Conservation (phyloP, 2,329 filamentous ascomycete genomes). For the Penicillium sp. region DNA sequence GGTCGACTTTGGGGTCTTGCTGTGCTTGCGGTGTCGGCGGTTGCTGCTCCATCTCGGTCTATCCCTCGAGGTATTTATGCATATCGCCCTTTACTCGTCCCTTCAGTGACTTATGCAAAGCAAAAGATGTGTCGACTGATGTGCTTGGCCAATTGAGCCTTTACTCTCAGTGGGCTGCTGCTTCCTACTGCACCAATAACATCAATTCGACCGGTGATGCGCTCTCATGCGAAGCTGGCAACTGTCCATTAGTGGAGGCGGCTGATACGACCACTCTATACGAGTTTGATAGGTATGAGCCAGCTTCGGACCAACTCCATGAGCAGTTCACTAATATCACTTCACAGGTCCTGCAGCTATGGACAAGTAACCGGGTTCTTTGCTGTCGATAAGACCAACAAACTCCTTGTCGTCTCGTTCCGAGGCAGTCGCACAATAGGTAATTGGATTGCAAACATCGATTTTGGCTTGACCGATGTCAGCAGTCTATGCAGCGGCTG, state of each 20-base stretch:
- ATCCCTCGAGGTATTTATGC: conserved; percentile 25
- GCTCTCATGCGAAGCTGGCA: conserved; percentile 46
- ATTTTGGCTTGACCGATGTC: conserved; percentile 25
- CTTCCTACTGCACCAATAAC: conserved; percentile 53
- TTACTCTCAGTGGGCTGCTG: conserved; percentile 54
- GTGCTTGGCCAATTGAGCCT: conserved; percentile 46
- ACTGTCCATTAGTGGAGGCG: conserved; percentile 50
- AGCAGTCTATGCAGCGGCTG: conserved; percentile 49
- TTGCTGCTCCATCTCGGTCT: conserved; percentile 23
- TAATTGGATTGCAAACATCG: conserved; percentile 37
- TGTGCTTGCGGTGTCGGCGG: conserved; percentile 13
- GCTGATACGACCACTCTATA: conserved; percentile 47
- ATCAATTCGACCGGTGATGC: conserved; percentile 46
- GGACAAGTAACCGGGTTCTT: conserved; percentile 51
- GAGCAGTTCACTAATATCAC: not conserved
- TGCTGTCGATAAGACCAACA: conserved; percentile 47
- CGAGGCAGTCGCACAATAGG: conserved; percentile 33
- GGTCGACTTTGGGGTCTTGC: conserved; percentile 11
- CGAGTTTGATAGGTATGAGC: conserved; percentile 50
- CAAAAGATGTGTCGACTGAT: conserved; percentile 40
- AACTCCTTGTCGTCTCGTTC: conserved; percentile 38
- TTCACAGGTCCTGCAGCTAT: conserved; percentile 20
- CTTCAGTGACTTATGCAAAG: not conserved
- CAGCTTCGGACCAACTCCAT: not conserved
- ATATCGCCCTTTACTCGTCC: no score